Base-by-base conservation (phyloP, 2,329 filamentous ascomycete species). In the Colletotrichum agaves region DNA sequence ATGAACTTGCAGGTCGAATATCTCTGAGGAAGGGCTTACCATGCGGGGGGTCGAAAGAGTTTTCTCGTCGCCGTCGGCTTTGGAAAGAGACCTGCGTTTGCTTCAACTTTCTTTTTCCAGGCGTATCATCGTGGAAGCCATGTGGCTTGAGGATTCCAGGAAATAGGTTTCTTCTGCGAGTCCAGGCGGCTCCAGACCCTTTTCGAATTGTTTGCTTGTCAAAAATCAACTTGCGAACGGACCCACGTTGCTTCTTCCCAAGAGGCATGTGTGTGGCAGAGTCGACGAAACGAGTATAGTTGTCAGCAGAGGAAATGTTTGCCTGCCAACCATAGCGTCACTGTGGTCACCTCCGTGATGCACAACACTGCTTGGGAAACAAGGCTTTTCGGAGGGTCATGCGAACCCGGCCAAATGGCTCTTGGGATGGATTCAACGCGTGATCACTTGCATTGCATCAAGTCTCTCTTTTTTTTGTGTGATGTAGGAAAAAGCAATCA, bases 121-220 rank as follows among this genome's bases (percentile, higher is more conserved):
- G 31, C 33, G 60, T 44, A 33, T 19, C 46, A 53, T 53, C 21
- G 46, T 67, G 60, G 60, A 5, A 15, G 46, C 39, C 52, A 66
- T 62, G 53, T 67, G 46, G 60, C 10, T 46, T 19, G 33, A 37
- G 31, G 53, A 53, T 41, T 17, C 7, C 35, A 37, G 12, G 35
- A 37, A 27, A 13, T 7, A 27, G 37, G 43, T 44, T 52, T 43
- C n/a, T 56, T 33, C 15, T 55, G 23, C 49, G 13, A 35, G 49
- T 56, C 33, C 33, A 52, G 52, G 37, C 59, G 27, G 44, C 46
- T 49, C 63, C 52, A 67, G 59, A 52, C 35, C 50, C n/a, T 11
- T 12, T 44, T n/a, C 43, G 47, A 50, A 17, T 1, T 52, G 44
- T 58, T 67, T 58, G 59, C 60, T 33, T 67, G 50, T 58, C 64